These are phyloP conservation scores for Barnettozyma populi DNA, from an alignment of 805 yeast genomes.

Conservation along the genomic window DNA sequence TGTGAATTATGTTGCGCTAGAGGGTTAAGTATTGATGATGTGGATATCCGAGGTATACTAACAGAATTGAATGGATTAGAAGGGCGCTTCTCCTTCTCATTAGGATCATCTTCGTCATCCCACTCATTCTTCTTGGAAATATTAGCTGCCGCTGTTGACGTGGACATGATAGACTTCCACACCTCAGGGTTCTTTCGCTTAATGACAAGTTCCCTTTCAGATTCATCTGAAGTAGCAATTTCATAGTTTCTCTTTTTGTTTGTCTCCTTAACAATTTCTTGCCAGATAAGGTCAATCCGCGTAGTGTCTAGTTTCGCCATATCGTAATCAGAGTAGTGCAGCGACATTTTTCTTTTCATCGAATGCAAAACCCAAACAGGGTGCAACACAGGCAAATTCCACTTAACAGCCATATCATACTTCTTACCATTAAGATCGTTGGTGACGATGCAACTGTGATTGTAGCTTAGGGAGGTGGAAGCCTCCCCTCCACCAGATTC, in stretches of 20 bases:
- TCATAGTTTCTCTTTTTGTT: slow-evolving; percentile 15
- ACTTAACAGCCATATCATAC: slow-evolving; percentile 39
- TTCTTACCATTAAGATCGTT: slow-evolving; percentile 47
- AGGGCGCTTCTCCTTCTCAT: slow-evolving; percentile 4
- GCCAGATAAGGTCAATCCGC: slow-evolving; percentile 29
- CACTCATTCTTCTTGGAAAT: slow-evolving; percentile 14
- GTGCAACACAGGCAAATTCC: slow-evolving; percentile 36
- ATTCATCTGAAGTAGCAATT: slow-evolving; percentile 7
- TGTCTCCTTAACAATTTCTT: slow-evolving; percentile 24
- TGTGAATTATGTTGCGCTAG: not conserved
- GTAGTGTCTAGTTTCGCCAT: slow-evolving; percentile 19
- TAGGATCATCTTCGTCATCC: slow-evolving; percentile 18
- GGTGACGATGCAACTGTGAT: slow-evolving; percentile 42
- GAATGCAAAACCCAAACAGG: slow-evolving; percentile 40
- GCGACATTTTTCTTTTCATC: slow-evolving; percentile 31
- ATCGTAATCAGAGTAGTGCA: slow-evolving; percentile 30
- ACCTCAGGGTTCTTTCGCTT: slow-evolving; percentile 27
- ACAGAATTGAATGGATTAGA: slow-evolving; percentile 9
- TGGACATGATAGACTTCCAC: slow-evolving; percentile 36
- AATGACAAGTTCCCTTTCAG: slow-evolving; percentile 13
- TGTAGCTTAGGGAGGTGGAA: slow-evolving; percentile 43
- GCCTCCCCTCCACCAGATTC: slow-evolving; percentile 44
- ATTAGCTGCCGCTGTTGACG: slow-evolving; percentile 6
- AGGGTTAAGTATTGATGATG: slow-evolving; percentile 4
- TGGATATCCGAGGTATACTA: slow-evolving; percentile 4